A percentile compares a stretch with the other conserved stretches of the same genome.
phyloP scores from a whole-genome alignment of 352 stramenopile genomes.

The Aphanomyces cochlioides region DNA sequence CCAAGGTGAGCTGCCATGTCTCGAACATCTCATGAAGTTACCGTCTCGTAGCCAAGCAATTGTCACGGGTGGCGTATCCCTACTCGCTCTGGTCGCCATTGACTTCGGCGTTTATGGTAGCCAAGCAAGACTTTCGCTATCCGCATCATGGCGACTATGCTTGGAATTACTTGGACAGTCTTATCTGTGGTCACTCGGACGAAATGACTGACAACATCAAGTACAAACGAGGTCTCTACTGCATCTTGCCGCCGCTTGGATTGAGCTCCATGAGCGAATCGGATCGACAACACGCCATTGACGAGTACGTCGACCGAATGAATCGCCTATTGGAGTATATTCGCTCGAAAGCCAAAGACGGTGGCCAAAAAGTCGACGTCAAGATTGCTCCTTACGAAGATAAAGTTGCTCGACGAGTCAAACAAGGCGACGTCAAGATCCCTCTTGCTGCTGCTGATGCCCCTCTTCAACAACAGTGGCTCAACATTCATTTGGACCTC shows the following conservation, averaged over 20 bases:
- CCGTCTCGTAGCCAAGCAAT: not conserved
- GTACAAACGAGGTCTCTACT: conserved; percentile 30
- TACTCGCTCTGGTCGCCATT: conserved; percentile 31
- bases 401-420: conserved; percentile 35
- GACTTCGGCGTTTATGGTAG: conserved; percentile 15
- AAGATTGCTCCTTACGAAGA: not conserved
- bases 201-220: conserved; percentile 30
- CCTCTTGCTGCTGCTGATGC: conserved; percentile 58
- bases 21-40: not conserved
- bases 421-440: conserved; percentile 67
- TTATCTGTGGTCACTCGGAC: conserved; percentile 30
- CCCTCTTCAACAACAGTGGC: conserved; percentile 67
- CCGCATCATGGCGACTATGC: conserved; percentile 18
- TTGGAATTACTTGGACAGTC: conserved; percentile 29
- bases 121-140: conserved; percentile 31
- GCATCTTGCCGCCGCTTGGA: conserved; percentile 9
- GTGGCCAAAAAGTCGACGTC: not conserved
- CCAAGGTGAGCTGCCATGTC: conserved; percentile 5
- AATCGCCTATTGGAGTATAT: conserved; percentile 29
- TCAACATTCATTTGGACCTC: conserved; percentile 72
- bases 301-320: conserved; percentile 23
- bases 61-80: conserved; percentile 11
- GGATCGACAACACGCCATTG: not conserved
- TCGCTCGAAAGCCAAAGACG: conserved; percentile 20
- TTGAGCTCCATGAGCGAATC: not conserved